Percentiles rank a stretch among this genome's conserved stretches.
Evolutionary conservation across 1,284 basidiomycete genomes (phyloP).

Genomic region (Sporisorium scitamineum): DNA sequence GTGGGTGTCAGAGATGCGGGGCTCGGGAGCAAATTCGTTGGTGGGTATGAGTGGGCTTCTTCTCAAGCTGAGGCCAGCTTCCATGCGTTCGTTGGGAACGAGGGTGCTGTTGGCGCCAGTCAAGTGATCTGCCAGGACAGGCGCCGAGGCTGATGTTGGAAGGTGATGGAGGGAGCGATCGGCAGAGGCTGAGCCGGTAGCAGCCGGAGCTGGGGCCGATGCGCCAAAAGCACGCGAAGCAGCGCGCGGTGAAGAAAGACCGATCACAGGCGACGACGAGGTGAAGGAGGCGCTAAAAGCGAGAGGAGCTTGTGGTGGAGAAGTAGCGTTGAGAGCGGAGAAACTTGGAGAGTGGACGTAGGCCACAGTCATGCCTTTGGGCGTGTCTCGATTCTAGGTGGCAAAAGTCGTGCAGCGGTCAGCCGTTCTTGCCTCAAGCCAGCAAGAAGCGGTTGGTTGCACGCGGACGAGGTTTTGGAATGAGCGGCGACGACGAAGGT

Average conservation of each 20-base stretch:
- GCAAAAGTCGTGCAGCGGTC: background rate
- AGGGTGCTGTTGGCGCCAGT: conserved; percentile 21
- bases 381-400: background rate
- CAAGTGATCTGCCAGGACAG: conserved; percentile 7
- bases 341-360: conserved; percentile 50
- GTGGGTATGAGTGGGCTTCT: conserved; percentile 28
- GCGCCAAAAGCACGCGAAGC: conserved; percentile 24
- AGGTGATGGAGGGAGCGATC: background rate
- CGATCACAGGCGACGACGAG: conserved; percentile 18
- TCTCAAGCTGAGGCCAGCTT: conserved; percentile 44
- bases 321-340: conserved; percentile 18
- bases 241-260: conserved; percentile 18
- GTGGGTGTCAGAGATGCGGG: conserved; percentile 5
- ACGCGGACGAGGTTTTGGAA: no score
- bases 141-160: conserved; percentile 10
- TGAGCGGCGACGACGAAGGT: background rate
- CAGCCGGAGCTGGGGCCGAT: conserved; percentile 30
- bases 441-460: no score
- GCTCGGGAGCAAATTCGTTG: conserved; percentile 14
- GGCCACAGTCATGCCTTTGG: conserved; percentile 44
- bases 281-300: conserved; percentile 17
- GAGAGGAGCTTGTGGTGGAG: conserved; percentile 27
- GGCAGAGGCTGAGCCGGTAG: conserved; percentile 10
- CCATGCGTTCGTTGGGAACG: conserved; percentile 48
- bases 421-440: no score